These are phyloP conservation scores for Lasiodiplodia sp. DNA, from an alignment of 2,329 filamentous ascomycete species.

Conservation along the genomic window DNA sequence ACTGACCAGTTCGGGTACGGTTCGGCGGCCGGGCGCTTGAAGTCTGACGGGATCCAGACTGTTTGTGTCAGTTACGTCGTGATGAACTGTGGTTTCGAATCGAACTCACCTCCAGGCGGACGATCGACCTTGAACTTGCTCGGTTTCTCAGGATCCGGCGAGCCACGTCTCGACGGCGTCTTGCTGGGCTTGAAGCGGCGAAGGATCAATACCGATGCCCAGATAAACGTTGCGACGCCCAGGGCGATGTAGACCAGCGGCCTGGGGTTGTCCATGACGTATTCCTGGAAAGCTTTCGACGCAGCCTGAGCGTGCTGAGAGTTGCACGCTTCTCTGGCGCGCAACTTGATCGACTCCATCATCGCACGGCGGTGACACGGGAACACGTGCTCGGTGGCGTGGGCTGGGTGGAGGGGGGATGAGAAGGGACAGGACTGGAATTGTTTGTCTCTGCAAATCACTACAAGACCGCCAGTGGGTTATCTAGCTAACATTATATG, in stretches of 20 bases:
- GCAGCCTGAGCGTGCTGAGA: conserved; percentile 20
- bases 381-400: conserved; percentile 12
- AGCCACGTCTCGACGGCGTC: conserved; percentile 35
- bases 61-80: conserved; percentile 30
- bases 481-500: conserved; percentile 26
- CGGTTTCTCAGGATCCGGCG: conserved; percentile 57
- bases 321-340: conserved; percentile 29
- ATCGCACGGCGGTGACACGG: conserved; percentile 32
- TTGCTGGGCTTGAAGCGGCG: conserved; percentile 39
- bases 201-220: conserved; percentile 37
- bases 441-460: not conserved
- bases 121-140: conserved; percentile 44
- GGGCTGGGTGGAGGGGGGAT: conserved; percentile 30
- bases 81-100: not conserved
- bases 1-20: conserved; percentile 76
- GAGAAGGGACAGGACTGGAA: not conserved
- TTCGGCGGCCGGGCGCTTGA: conserved; percentile 64
- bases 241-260: conserved; percentile 43
- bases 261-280: conserved; percentile 33
- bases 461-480: not conserved
- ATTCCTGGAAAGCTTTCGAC: conserved; percentile 21
- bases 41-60: conserved; percentile 66
- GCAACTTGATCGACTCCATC: conserved; percentile 36
- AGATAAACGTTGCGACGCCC: conserved; percentile 42
- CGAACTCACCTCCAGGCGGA: conserved; percentile 55